Conservation (phyloP, 805 yeast species). For the Zygoascus flipseniorum region DNA sequence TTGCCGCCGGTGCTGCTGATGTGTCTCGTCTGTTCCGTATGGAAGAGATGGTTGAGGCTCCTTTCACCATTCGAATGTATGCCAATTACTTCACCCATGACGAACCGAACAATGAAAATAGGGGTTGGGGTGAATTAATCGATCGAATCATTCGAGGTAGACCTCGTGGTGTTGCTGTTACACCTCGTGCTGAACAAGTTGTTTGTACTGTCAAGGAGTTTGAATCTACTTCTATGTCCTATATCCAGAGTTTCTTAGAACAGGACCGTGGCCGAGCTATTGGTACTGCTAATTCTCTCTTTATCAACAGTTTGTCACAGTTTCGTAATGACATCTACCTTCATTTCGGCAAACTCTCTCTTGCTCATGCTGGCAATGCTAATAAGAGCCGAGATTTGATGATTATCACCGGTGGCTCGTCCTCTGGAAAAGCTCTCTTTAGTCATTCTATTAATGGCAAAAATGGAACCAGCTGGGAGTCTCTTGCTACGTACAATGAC, state of each 20-base stretch:
- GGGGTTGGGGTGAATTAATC: constrained; percentile 85
- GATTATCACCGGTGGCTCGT: constrained; percentile 46
- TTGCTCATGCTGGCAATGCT: constrained; percentile 9
- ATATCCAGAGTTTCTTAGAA: constrained; percentile 28
- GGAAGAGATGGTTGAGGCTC: constrained; percentile 55
- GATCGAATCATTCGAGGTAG: constrained; percentile 73
- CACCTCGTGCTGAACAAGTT: constrained; percentile 69
- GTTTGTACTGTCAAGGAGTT: constrained; percentile 68
- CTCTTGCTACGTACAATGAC: constrained; percentile 61
- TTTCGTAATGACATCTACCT: constrained; percentile 19
- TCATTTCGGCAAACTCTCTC: constrained; percentile 16
- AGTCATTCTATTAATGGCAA: constrained; percentile 61
- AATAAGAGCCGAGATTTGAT: constrained; percentile 27
- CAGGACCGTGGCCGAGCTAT: constrained; percentile 41
- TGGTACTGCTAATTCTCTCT: constrained; percentile 39
- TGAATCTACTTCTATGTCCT: constrained; percentile 31
- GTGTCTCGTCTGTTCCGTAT: constrained; percentile 68
- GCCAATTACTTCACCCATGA: constrained; percentile 53
- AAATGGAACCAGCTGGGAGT: constrained; percentile 50
- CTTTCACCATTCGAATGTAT: constrained; percentile 60
- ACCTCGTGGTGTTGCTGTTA: constrained; percentile 60
- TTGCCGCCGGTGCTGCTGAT: constrained; percentile 84
- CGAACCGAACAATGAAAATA: constrained; percentile 37
- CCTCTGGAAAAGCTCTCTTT: constrained; percentile 44
- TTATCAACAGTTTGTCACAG: constrained; percentile 17